These are phyloP conservation scores for Avena atlantica DNA, from an alignment of 176 grass and related monocot species.

Conservation along the genomic window DNA sequence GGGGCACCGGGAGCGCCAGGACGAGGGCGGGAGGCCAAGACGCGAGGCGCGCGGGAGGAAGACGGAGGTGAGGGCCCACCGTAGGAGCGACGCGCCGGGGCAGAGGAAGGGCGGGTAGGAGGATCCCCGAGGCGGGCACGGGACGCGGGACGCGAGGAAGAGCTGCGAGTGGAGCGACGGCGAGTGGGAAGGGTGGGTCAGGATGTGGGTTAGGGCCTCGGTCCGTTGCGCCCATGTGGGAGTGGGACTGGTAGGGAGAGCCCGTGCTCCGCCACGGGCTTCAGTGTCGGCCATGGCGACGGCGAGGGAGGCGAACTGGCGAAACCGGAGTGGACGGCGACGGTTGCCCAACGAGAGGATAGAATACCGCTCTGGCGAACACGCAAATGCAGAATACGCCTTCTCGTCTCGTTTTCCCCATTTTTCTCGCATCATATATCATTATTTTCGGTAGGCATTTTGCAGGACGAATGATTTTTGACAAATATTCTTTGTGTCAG, in stretches of 20 bases:
- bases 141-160: slow-evolving; percentile 64
- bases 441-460: too few relatives aligned
- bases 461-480: too few relatives aligned
- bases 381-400: background rate
- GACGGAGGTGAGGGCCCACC: slow-evolving; percentile 58
- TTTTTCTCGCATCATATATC: too few relatives aligned
- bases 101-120: slow-evolving; percentile 87
- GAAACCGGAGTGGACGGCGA: background rate
- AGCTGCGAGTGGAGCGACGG: slow-evolving; percentile 91
- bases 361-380: background rate
- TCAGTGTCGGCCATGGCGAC: slow-evolving; percentile 22
- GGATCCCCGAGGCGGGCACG: slow-evolving; percentile 52
- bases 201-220: slow-evolving; percentile 67
- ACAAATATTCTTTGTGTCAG: too few relatives aligned
- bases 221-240: slow-evolving; percentile 54
- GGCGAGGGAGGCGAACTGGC: background rate
- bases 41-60: slow-evolving; percentile 64
- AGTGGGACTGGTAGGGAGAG: background rate
- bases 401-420: too few relatives aligned
- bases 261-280: background rate
- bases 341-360: slow-evolving; percentile 24
- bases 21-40: slow-evolving; percentile 60
- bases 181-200: slow-evolving; percentile 56
- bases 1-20: slow-evolving; percentile 81
- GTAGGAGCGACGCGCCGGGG: slow-evolving; percentile 46